phyloP scores from a whole-genome alignment of 106 monocot species.

The Acorus gramineus region DNA sequence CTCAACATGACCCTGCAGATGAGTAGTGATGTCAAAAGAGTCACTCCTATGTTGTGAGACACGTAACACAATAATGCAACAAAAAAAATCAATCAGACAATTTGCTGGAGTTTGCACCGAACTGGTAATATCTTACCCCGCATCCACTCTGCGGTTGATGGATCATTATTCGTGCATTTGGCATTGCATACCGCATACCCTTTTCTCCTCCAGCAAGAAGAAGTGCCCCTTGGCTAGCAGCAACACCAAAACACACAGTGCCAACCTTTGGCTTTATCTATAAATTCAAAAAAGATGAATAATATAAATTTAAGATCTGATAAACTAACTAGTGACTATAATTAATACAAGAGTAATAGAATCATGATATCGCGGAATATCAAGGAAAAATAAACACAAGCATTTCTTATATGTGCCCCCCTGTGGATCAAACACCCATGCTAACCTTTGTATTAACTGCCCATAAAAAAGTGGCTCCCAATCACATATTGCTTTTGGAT shows the following conservation, averaged over 20 bases:
- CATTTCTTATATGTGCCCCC: too few species aligned
- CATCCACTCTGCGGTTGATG: conserved; percentile 92
- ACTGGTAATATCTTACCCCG: conserved; percentile 38
- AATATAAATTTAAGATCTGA: too few species aligned
- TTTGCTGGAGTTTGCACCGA: not conserved
- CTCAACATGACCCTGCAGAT: conserved; percentile 68
- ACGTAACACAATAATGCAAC: not conserved
- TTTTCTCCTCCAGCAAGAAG: conserved; percentile 97
- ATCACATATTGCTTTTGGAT: too few species aligned
- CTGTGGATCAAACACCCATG: too few species aligned
- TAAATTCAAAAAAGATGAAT: not conserved
- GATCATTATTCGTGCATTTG: conserved; percentile 88
- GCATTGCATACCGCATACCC: conserved; percentile 94
- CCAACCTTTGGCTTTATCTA: conserved; percentile 96
- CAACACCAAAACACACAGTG: conserved; percentile 84
- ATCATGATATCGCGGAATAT: too few species aligned
- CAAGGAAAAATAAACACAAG: too few species aligned
- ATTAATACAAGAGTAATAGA: too few species aligned
- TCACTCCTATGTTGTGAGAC: not conserved
- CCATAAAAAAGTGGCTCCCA: too few species aligned
- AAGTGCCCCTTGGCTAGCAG: conserved; percentile 86
- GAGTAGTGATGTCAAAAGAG: not conserved
- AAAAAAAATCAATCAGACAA: not conserved
- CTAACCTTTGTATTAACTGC: too few species aligned
- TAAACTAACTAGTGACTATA: too few species aligned